Conservation (phyloP, 768 basidiomycete species). For the Inosperma sp. region DNA sequence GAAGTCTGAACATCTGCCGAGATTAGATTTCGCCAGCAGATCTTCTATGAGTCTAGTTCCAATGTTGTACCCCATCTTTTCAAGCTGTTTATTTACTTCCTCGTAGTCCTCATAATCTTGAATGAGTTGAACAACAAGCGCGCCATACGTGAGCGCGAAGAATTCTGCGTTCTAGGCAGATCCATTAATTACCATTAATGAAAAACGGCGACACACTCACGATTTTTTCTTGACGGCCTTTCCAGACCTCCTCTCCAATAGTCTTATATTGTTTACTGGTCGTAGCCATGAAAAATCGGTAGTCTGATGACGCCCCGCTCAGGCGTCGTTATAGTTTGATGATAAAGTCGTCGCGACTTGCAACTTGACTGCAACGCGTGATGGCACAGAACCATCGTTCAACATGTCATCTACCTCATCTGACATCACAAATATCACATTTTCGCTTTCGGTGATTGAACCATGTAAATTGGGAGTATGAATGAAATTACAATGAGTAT, state of each 20-base stretch:
- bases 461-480: too few species aligned
- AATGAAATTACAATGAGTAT: too few species aligned
- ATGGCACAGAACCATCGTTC: too few species aligned
- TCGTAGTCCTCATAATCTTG: slow-evolving; percentile 98
- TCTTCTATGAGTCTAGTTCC: slow-evolving; percentile 96
- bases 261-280: slow-evolving; percentile 81
- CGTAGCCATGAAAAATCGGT: slow-evolving; percentile 74
- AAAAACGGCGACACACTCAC: slow-evolving; percentile 41
- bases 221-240: slow-evolving; percentile 89
- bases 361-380: too few species aligned
- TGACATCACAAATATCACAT: too few species aligned
- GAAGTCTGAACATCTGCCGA: slow-evolving; percentile 92
- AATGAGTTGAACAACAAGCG: slow-evolving; percentile 95
- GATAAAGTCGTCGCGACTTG: too few species aligned
- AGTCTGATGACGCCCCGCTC: too few species aligned
- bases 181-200: slow-evolving; percentile 14
- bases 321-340: too few species aligned
- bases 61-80: slow-evolving; percentile 99
- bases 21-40: slow-evolving; percentile 87
- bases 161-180: slow-evolving; percentile 85
- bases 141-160: slow-evolving; percentile 95
- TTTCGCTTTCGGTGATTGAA: too few species aligned
- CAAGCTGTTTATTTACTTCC: slow-evolving; percentile 93
- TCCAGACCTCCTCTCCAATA: slow-evolving; percentile 95
- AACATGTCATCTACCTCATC: too few species aligned